A percentile compares a stretch with the other conserved stretches of the same genome.
These are phyloP conservation scores for Leccinum variicolor DNA, from an alignment of 768 basidiomycete species.

Conservation along the genomic window DNA sequence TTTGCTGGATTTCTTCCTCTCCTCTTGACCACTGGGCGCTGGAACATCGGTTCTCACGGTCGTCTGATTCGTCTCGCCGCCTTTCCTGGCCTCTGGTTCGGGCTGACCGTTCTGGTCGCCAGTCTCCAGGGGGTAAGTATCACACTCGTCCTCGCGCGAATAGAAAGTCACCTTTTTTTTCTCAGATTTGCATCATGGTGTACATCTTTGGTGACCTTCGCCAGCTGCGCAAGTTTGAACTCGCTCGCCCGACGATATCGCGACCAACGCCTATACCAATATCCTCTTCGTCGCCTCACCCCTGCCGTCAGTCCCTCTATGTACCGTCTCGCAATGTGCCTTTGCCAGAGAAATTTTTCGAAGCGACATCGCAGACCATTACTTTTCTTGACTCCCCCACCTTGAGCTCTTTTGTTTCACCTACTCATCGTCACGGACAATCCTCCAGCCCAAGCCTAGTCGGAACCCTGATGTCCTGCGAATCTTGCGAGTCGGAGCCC, in stretches of 20 bases:
- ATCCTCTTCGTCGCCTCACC: neutral
- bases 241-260: conserved; percentile 65
- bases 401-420: neutral
- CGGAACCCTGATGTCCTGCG: conserved; percentile 5
- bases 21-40: conserved; percentile 44
- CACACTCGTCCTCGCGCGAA: neutral
- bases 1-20: conserved; percentile 49
- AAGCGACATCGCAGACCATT: neutral
- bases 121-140: conserved; percentile 61
- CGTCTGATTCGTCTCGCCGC: conserved; percentile 60
- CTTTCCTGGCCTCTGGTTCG: conserved; percentile 69
- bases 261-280: conserved; percentile 28
- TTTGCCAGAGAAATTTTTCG: conserved; percentile 1
- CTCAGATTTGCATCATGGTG: conserved; percentile 61
- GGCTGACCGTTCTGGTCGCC: conserved; percentile 56
- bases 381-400: conserved; percentile 13
- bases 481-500: conserved; percentile 17
- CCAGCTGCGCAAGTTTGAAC: conserved; percentile 75
- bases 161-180: conserved; percentile 5
- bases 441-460: conserved; percentile 7
- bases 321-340: conserved; percentile 8
- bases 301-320: neutral
- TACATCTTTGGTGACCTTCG: conserved; percentile 79
- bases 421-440: neutral
- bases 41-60: conserved; percentile 26